phyloP scores from a whole-genome alignment of 805 yeast genomes.

The Kuraishia ogatae region DNA sequence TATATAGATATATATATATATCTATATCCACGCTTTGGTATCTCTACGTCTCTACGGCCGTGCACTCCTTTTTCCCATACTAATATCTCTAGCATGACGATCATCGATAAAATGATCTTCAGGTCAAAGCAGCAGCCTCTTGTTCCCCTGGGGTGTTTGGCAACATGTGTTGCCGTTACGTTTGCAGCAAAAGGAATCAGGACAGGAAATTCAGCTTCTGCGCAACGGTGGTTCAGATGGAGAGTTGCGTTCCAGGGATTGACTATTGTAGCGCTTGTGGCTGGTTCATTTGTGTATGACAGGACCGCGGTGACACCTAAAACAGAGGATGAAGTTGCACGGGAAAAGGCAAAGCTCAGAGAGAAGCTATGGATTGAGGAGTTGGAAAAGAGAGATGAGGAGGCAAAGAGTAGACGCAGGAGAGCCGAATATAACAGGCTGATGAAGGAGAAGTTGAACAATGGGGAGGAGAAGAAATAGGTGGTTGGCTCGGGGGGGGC shows the following conservation, averaged over 20 bases:
- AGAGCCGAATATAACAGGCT: constrained; percentile 55
- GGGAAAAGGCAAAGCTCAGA: constrained; percentile 77
- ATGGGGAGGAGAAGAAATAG: background rate
- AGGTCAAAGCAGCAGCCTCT: constrained; percentile 81
- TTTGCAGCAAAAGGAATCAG: constrained; percentile 72
- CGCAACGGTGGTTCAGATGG: constrained; percentile 84
- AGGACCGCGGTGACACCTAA: constrained; percentile 32
- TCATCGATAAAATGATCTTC: constrained; percentile 47
- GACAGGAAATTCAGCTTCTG: constrained; percentile 61
- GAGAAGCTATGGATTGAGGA: constrained; percentile 86
- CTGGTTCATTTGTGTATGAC: constrained; percentile 70
- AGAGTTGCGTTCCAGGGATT: constrained; percentile 83
- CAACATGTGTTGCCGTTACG: constrained; percentile 73
- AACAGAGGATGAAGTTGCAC: constrained; percentile 54
- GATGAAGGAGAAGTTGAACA: background rate
- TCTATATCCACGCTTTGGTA: no score
- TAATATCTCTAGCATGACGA: constrained; percentile 26
- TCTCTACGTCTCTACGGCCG: no score
- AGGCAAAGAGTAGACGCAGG: constrained; percentile 55
- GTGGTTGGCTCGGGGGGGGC: no score
- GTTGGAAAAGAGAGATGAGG: constrained; percentile 77
- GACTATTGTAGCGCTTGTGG: constrained; percentile 73
- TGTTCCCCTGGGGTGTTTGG: constrained; percentile 75
- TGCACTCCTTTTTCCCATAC: no score
- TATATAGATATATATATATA: no score